Base-by-base conservation (phyloP, 2,329 filamentous ascomycete genomes). In the Calonectria henricotiae region DNA sequence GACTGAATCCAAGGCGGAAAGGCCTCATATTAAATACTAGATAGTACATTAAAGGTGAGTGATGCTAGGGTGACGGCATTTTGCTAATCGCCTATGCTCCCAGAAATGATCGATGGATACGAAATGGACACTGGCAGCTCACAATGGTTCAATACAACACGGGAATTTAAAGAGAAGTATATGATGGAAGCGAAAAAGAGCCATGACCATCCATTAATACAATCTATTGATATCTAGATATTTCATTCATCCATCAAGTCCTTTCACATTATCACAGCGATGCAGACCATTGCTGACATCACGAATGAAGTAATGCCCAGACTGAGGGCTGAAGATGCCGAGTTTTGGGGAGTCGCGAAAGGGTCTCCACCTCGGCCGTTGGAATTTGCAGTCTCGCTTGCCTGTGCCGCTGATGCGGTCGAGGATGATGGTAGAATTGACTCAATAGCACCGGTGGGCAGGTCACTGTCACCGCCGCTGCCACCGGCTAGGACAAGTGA, bases 331-430 rank as follows among this genome's bases (percentile, higher is more conserved):
- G 39, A 23, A 8, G 54, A 39, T 32, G 62, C 32, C 3, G 62
- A 55, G 51, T 58, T 63, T 20, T 61, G 55, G 11, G 55, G 55
- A 30, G 55, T 65, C 37, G 60, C 65, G n/a, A 71, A 71, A 15
- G 70, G 70, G 44, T 69, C 67, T 44, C 70, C 70, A 46, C 70
- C 70, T 44, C 63, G 58, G 25, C 70, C 39, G 17, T 30, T 44
- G 2, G 64, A 61, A 30, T 62, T 62, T 5, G 67, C 44, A 15
- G 67, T 65, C 51, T 51, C 46, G 20, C 62, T 65, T 32, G 62
- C 54, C 23, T 23, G 17, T 27, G 67, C 46, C 5, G 67, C 35
- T 15, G 67, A 41, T 6, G 67, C 51, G 25, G 27, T 55, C 20
- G 32, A 35, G 17, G 62, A 65, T 62, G 54, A 58, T 30, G 55